Evolutionary conservation across 164 flowering plant species (phyloP), one percentile per base, ranked within the genome.

Genomic region (Magnolia kwangsiensis): DNA sequence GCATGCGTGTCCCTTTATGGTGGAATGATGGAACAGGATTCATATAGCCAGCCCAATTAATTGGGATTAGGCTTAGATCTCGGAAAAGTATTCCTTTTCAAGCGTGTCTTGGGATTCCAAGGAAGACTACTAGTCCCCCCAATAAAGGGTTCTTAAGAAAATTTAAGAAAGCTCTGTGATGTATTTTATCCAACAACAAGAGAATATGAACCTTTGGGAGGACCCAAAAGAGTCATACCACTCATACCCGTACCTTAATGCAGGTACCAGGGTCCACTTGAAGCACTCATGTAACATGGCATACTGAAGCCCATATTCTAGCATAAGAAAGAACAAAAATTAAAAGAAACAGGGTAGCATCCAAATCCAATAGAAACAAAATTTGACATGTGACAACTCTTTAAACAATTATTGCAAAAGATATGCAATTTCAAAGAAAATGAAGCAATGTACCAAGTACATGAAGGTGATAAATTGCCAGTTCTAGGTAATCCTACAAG

Each of bases 191-290:
- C 69, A 66, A 45, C 18, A 27, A 37, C 45, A 68, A 68, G 23
- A 31, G 50, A 68, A 68, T 29, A 68, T 68, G 71, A 13, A 29
- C 71, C 71, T 68, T 68, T 1, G 71, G 71, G 51, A 68, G 51
- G 16, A 68, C 71, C 45, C 71, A 68, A 68, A 68, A 68, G 71
- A 68, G 16, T 18, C 71, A 68, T 18, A 37, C 71, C 71, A 37
- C 45, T 37, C 45, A 3, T 37, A 37, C 45, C 71, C 51, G 21
- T 68, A 29, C 71, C 71, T 68, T 31, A n/a, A 37, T 68, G 45
- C 16, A 68, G 71, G 71, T 68, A 68, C 20, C 71, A 68, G 71
- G 71, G 21, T 68, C 24, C 71, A 37, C n/a, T 50, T 68, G 51
- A 37, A 29, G 4, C 31, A 65, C 68, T 27, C 71, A 68, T 68